Evolutionary conservation across 805 yeast genomes (phyloP).

Genomic region (Candida germanica): DNA sequence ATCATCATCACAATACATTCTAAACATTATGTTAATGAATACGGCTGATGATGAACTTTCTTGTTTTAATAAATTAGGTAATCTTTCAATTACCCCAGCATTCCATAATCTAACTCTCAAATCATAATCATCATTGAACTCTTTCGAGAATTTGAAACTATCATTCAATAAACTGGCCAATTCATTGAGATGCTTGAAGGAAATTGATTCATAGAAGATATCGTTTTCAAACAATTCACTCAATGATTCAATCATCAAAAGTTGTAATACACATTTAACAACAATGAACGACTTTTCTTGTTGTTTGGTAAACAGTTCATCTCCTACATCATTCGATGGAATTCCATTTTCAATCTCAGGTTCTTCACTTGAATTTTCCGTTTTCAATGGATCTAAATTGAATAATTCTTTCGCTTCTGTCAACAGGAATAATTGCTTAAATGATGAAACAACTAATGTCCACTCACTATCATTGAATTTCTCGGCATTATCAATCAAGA

Average conservation of each 20-base stretch:
- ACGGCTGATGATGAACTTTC: slow-evolving; percentile 90
- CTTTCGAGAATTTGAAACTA: slow-evolving; percentile 80
- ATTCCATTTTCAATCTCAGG: slow-evolving; percentile 17
- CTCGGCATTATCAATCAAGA: slow-evolving; percentile 69
- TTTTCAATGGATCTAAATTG: slow-evolving; percentile 49
- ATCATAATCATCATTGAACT: slow-evolving; percentile 85
- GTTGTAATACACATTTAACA: slow-evolving; percentile 86
- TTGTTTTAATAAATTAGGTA: slow-evolving; percentile 89
- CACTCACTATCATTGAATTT: slow-evolving; percentile 70
- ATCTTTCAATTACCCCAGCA: slow-evolving; percentile 85
- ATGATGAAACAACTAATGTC: slow-evolving; percentile 63
- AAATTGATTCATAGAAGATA: slow-evolving; percentile 63
- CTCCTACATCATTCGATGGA: slow-evolving; percentile 17
- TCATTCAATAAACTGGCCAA: slow-evolving; percentile 58
- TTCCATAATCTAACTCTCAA: slow-evolving; percentile 86
- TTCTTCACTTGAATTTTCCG: not conserved
- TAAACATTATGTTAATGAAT: slow-evolving; percentile 74
- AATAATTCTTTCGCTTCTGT: slow-evolving; percentile 88
- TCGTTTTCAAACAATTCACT: slow-evolving; percentile 76
- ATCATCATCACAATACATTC: slow-evolving; percentile 66
- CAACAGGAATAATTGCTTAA: slow-evolving; percentile 66
- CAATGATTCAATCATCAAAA: slow-evolving; percentile 81
- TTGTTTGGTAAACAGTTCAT: slow-evolving; percentile 25
- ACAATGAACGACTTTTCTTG: slow-evolving; percentile 73
- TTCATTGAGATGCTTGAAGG: slow-evolving; percentile 59